A percentile compares a stretch with the other conserved stretches of the same genome.
Evolutionary conservation across 177 flowering plant genomes (phyloP).

Genomic region (Telopea speciosissima): DNA sequence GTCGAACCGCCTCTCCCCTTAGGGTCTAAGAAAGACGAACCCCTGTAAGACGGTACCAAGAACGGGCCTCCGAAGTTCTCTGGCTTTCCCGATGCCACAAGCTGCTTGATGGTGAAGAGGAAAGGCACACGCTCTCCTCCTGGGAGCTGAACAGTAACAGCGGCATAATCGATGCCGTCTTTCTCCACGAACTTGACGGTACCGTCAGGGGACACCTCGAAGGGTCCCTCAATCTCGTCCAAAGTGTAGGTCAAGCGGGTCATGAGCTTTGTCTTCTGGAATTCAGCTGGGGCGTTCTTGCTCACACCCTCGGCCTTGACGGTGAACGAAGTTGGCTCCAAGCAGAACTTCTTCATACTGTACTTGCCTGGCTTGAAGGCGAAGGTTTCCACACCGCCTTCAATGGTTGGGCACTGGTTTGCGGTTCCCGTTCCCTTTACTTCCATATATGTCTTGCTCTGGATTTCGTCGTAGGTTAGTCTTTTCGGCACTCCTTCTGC

Average conservation of each 20-base stretch:
- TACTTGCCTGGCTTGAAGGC: constrained; percentile 86
- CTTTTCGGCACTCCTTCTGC: constrained; percentile 90
- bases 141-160: constrained; percentile 93
- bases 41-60: constrained; percentile 90
- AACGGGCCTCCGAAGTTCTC: constrained; percentile 69
- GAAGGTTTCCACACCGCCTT: constrained; percentile 61
- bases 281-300: constrained; percentile 85
- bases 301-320: constrained; percentile 84
- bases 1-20: constrained; percentile 97
- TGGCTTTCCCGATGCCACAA: constrained; percentile 92
- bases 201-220: constrained; percentile 73
- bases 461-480: constrained; percentile 87
- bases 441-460: constrained; percentile 92
- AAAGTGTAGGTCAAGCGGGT: constrained; percentile 96
- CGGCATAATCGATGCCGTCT: constrained; percentile 93
- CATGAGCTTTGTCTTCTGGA: constrained; percentile 97
- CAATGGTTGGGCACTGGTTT: constrained; percentile 92
- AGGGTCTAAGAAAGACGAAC: constrained; percentile 95
- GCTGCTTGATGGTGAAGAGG: constrained; percentile 85
- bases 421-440: constrained; percentile 96
- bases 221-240: constrained; percentile 96
- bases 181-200: constrained; percentile 89
- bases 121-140: constrained; percentile 96
- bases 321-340: constrained; percentile 95
- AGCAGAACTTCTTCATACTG: constrained; percentile 79